Evolutionary conservation across 352 stramenopile species (phyloP).

Genomic region (Pythium guiyangense): DNA sequence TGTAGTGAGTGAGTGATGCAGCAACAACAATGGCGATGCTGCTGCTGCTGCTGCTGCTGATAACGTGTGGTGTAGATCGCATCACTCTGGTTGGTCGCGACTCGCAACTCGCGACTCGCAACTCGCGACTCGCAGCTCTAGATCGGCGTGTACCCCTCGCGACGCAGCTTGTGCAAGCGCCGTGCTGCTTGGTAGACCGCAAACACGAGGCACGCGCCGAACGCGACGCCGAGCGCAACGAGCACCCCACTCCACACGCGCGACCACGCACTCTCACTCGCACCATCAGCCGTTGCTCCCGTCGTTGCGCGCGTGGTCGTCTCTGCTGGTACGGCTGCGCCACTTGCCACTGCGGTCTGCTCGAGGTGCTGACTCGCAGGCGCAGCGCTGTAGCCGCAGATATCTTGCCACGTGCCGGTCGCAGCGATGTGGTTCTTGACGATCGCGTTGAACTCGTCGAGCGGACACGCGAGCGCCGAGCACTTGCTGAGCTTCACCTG

Average conservation of each 20-base stretch:
- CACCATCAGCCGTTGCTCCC: too few relatives aligned
- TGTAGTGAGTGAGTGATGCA: too few relatives aligned
- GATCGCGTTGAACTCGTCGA: constrained; percentile 75
- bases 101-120: constrained; percentile 15
- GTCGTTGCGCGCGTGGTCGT: not conserved
- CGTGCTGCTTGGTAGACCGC: constrained; percentile 48
- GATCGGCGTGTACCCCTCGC: constrained; percentile 49
- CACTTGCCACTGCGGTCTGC: constrained; percentile 12
- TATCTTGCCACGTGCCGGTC: constrained; percentile 79
- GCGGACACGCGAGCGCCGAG: constrained; percentile 58
- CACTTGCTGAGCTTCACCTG: constrained; percentile 77
- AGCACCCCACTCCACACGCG: constrained; percentile 30
- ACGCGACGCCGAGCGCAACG: constrained; percentile 36
- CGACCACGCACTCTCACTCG: constrained; percentile 4
- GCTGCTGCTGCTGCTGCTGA: too few relatives aligned
- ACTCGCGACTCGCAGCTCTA: too few relatives aligned
- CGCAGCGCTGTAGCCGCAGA: constrained; percentile 65
- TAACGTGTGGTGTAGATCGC: too few relatives aligned
- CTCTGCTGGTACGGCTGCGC: not conserved
- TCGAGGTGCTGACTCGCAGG: constrained; percentile 17
- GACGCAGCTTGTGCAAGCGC: constrained; percentile 34
- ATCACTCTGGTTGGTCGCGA: too few relatives aligned
- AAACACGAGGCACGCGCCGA: constrained; percentile 42
- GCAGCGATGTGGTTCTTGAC: constrained; percentile 55
- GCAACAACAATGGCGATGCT: too few relatives aligned